Percentiles rank a stretch among this genome's conserved stretches.
Conservation (phyloP, 345 rosid genomes). For the Hibiscus trionum region DNA sequence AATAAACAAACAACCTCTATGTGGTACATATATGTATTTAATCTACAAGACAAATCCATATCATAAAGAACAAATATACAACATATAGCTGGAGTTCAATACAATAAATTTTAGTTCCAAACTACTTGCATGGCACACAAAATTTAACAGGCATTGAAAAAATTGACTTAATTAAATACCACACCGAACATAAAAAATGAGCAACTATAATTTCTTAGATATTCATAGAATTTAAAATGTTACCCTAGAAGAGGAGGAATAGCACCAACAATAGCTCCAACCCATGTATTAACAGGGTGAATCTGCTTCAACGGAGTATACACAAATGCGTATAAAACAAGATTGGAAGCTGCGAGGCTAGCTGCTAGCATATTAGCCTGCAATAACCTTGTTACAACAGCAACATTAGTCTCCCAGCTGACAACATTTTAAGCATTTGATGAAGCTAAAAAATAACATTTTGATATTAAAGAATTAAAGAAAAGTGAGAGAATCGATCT, state of each 20-base stretch:
- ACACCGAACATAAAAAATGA: background rate
- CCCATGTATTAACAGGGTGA: conserved; percentile 97
- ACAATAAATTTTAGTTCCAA: conserved; percentile 10
- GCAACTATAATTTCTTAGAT: background rate
- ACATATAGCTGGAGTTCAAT: background rate
- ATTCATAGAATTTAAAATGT: conserved; percentile 15
- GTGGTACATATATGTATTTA: too few species aligned
- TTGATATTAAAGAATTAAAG: conserved; percentile 15
- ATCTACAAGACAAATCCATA: conserved; percentile 19
- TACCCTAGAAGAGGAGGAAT: conserved; percentile 98
- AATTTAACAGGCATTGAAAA: conserved; percentile 4
- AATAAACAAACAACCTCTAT: too few species aligned
- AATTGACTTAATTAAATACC: conserved; percentile 23
- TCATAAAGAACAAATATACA: background rate
- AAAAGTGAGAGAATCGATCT: conserved; percentile 8
- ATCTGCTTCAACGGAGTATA: conserved; percentile 91
- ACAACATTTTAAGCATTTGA: background rate
- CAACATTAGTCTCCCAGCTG: conserved; percentile 26
- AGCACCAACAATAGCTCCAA: conserved; percentile 97
- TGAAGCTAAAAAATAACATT: background rate
- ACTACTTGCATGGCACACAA: background rate
- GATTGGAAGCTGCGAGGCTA: conserved; percentile 80
- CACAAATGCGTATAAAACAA: conserved; percentile 63
- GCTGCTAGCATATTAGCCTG: conserved; percentile 94
- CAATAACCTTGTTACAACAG: conserved; percentile 51